Conservation (phyloP, 2,329 filamentous ascomycete species). For the Phaeoacremonium minimum region DNA sequence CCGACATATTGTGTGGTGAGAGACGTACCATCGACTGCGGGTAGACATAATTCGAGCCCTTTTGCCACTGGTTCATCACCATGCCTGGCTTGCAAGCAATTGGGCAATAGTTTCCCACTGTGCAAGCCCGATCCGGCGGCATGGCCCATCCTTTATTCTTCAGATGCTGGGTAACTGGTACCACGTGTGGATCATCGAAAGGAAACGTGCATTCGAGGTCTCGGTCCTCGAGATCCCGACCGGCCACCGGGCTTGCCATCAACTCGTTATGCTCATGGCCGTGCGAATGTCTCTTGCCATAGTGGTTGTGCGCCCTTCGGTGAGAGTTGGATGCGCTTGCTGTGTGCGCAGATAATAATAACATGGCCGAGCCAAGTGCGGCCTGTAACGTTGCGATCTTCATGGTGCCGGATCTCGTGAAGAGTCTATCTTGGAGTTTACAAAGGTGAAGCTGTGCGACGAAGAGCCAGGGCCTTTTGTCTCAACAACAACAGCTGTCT, state of each 20-base stretch:
- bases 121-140: conserved; percentile 69
- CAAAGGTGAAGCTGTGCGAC: conserved; percentile 3
- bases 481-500: too few relatives aligned
- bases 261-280: conserved; percentile 16
- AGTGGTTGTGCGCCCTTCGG: conserved; percentile 23
- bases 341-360: conserved; percentile 39
- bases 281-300: conserved; percentile 27
- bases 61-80: conserved; percentile 77
- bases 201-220: conserved; percentile 63
- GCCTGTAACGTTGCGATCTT: conserved; percentile 46
- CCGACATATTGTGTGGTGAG: neutral
- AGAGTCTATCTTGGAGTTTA: conserved; percentile 8
- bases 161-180: conserved; percentile 59
- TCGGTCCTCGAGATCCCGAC: conserved; percentile 37
- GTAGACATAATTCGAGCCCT: conserved; percentile 62
- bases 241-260: conserved; percentile 12
- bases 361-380: conserved; percentile 42
- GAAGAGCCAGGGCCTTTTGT: conserved; percentile 1
- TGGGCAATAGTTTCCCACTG: conserved; percentile 66
- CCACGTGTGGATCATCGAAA: conserved; percentile 59
- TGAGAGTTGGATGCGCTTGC: conserved; percentile 32
- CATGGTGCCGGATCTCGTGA: conserved; percentile 32
- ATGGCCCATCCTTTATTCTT: conserved; percentile 75
- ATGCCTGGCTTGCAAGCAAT: conserved; percentile 73
- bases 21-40: conserved; percentile 66